Conservation (phyloP, 768 basidiomycete species). For the Macrocybe gigantea region DNA sequence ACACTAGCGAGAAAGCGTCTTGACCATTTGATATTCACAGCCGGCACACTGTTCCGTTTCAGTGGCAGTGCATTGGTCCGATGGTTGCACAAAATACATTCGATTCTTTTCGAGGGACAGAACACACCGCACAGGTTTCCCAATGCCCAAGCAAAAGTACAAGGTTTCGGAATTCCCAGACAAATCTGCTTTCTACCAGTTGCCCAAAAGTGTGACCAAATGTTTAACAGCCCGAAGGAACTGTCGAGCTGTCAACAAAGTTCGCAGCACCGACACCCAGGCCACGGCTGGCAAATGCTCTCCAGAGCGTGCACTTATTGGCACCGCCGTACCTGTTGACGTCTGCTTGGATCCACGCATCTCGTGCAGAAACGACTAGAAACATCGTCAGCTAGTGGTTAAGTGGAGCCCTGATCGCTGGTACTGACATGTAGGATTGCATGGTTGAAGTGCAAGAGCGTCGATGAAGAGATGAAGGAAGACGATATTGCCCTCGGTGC, state of each 20-base stretch:
- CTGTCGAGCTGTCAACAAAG: neutral
- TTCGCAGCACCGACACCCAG: constrained; percentile 18
- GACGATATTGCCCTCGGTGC: constrained; percentile 26
- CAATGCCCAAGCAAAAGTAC: too few relatives aligned
- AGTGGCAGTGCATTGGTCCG: too few relatives aligned
- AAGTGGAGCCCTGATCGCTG: neutral
- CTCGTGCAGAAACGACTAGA: constrained; percentile 25
- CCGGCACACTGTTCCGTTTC: too few relatives aligned
- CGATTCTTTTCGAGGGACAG: too few relatives aligned
- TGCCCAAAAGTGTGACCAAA: too few relatives aligned
- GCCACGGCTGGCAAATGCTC: constrained; percentile 33
- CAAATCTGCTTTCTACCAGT: too few relatives aligned
- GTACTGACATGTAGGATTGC: constrained; percentile 28
- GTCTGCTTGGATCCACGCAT: constrained; percentile 38
- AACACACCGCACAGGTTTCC: too few relatives aligned
- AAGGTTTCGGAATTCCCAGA: too few relatives aligned
- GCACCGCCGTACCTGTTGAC: constrained; percentile 28
- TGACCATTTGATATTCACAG: too few relatives aligned
- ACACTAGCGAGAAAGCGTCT: too few relatives aligned
- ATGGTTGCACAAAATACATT: too few relatives aligned
- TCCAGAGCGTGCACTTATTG: constrained; percentile 33
- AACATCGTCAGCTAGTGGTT: neutral
- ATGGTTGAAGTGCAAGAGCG: constrained; percentile 27
- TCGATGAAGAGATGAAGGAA: constrained; percentile 34
- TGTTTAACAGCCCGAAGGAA: constrained; percentile 5